Percentiles rank a stretch among this genome's conserved stretches.
Conservation (phyloP, 148 eudicot species). For the Cornus florida region DNA sequence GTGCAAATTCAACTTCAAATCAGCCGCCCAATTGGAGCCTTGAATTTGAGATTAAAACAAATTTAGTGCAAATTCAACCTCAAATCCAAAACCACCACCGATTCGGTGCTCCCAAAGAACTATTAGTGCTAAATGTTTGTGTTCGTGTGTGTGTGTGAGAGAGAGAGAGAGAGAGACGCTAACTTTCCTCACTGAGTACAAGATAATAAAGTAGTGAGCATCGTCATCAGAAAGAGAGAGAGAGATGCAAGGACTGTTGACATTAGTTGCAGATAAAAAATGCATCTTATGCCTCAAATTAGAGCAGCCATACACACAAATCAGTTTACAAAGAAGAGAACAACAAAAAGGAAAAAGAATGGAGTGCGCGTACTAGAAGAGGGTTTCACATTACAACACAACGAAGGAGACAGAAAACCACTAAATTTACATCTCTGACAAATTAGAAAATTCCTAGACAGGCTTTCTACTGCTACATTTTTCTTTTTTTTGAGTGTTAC, state of each 20-base stretch:
- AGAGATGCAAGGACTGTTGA: not conserved
- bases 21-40: too few relatives aligned
- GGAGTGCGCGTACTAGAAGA: not conserved
- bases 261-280: not conserved
- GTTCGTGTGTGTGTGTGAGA: too few relatives aligned
- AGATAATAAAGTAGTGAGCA: too few relatives aligned
- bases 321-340: not conserved
- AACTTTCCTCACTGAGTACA: too few relatives aligned
- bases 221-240: not conserved
- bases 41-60: too few relatives aligned
- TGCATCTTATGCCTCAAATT: not conserved
- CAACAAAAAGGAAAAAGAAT: not conserved
- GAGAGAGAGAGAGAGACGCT: too few relatives aligned
- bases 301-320: not conserved
- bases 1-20: too few relatives aligned
- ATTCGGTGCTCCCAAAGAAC: too few relatives aligned
- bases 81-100: too few relatives aligned
- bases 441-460: not conserved
- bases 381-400: not conserved
- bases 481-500: not conserved
- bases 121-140: too few relatives aligned
- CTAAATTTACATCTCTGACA: constrained; percentile 14
- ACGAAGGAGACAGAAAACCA: not conserved
- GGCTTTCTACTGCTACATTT: constrained; percentile 1
- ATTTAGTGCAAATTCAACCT: too few relatives aligned